Evolutionary conservation across 495 filamentous ascomycete genomes (phyloP).

Genomic region (Xylaria curta): DNA sequence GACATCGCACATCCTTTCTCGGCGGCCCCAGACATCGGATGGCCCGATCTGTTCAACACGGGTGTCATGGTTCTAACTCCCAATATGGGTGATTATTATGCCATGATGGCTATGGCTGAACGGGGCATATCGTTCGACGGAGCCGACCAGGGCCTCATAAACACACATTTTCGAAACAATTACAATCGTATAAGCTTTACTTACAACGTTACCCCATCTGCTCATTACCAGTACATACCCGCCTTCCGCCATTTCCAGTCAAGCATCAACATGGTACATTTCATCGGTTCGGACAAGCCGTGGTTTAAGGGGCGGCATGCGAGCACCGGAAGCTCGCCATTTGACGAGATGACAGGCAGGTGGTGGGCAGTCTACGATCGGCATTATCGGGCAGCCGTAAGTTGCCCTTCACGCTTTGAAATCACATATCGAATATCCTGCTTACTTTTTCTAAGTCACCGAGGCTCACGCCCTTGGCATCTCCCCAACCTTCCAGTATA

Average conservation of each 20-base stretch:
- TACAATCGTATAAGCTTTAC: slow-evolving; percentile 91
- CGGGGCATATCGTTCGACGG: slow-evolving; percentile 94
- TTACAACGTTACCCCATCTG: slow-evolving; percentile 96
- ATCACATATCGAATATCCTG: background rate
- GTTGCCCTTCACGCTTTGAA: slow-evolving; percentile 29
- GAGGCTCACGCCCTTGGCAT: background rate
- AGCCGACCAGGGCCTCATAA: slow-evolving; percentile 94
- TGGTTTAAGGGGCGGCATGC: slow-evolving; percentile 75
- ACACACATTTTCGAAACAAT: slow-evolving; percentile 83
- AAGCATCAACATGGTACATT: slow-evolving; percentile 86
- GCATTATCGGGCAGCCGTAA: slow-evolving; percentile 70
- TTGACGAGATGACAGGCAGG: slow-evolving; percentile 76
- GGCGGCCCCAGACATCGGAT: slow-evolving; percentile 93
- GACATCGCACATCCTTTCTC: slow-evolving; percentile 77
- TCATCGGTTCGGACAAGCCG: slow-evolving; percentile 90
- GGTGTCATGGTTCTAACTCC: slow-evolving; percentile 91
- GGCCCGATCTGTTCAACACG: slow-evolving; percentile 98
- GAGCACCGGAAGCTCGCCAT: slow-evolving; percentile 63
- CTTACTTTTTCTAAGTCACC: slow-evolving; percentile 16
- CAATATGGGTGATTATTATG: slow-evolving; percentile 85
- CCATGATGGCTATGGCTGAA: slow-evolving; percentile 80
- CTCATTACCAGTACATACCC: slow-evolving; percentile 92
- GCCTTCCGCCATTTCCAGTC: slow-evolving; percentile 93
- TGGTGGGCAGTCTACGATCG: slow-evolving; percentile 96
- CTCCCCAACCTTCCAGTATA: background rate